Evolutionary conservation across 1,284 basidiomycete species (phyloP), one percentile per base, ranked within the genome.

Genomic region (Cutaneotrichosporon mucoides): DNA sequence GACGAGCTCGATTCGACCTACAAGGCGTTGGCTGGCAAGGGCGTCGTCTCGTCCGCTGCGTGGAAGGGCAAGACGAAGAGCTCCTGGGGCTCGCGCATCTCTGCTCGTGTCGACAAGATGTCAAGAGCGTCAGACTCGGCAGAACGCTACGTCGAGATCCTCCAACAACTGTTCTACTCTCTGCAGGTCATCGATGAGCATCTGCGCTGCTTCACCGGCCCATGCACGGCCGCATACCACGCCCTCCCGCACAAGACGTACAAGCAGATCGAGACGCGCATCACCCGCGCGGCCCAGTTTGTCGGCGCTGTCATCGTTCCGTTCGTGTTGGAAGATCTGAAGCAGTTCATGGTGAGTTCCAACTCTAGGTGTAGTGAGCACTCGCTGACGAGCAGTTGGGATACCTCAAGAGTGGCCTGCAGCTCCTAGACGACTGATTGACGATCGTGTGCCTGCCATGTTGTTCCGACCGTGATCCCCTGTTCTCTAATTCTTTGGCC

Each of bases 11-110:
- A 87, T 46, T 88, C 86, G 67, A 87, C 90, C 72, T 86, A 89
- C 55, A 96, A 92, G 82, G 91, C 93, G 78, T 80, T 98, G 41
- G 86, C 86, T 44, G 95, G 92, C 81, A 96, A 95, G 78, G 88
- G 91, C 5, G 85, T 94, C 34, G 56, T 75, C 42, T 53, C 42
- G 12, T 37, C 40, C 12, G 67, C 67, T 2, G 56, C 66, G 58
- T 87, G 88, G 59, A 87, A 90, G 79, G 88, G 88, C 53, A 92
- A 92, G 80, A 84, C 73, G 62, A 55, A 69, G 71, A 63, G 42
- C 11, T 69, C 84, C 40, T 92, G 90, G 90, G 85, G 90, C 48
- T 86, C 86, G 63, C 92, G 89, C 73, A 80, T 95, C 48, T 86
- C 86, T 57, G 84, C 90, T 66, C 86, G 86, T 66, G 84, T 96